Percentiles rank a stretch among this genome's conserved stretches.
Evolutionary conservation across 2,329 filamentous ascomycete genomes (phyloP).

Genomic region (Talaromyces sp.): DNA sequence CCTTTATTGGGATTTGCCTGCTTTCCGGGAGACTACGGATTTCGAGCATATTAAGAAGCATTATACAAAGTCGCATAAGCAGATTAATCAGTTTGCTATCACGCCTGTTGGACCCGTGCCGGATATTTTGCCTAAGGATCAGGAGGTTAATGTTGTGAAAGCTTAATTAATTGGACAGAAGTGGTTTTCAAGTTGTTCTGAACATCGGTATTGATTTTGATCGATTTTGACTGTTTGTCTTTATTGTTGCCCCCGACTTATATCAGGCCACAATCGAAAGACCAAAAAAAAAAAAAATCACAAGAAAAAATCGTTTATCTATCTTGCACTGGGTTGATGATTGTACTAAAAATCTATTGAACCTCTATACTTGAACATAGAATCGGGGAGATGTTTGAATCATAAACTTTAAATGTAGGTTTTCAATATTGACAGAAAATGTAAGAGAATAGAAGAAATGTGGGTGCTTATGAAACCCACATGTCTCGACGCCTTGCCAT

Average conservation of each 20-base stretch:
- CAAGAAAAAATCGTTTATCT: too few relatives aligned
- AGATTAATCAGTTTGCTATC: slow-evolving; percentile 70
- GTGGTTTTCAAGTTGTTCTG: background rate
- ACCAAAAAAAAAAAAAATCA: too few relatives aligned
- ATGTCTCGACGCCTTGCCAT: slow-evolving; percentile 37
- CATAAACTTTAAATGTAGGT: background rate
- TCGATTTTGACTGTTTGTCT: too few relatives aligned
- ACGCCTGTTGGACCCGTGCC: slow-evolving; percentile 84
- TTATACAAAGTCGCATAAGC: slow-evolving; percentile 67
- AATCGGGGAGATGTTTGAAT: background rate
- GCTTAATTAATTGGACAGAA: background rate
- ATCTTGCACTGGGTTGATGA: too few relatives aligned
- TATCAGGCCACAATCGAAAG: too few relatives aligned
- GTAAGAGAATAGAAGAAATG: slow-evolving; percentile 23
- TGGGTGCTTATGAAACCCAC: slow-evolving; percentile 29
- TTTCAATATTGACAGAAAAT: slow-evolving; percentile 6
- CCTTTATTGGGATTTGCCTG: slow-evolving; percentile 80
- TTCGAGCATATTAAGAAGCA: slow-evolving; percentile 94
- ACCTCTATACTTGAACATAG: too few relatives aligned
- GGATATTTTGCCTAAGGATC: slow-evolving; percentile 73
- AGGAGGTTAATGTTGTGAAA: slow-evolving; percentile 66
- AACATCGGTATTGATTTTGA: background rate
- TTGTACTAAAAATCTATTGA: too few relatives aligned
- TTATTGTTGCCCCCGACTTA: too few relatives aligned
- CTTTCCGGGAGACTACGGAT: slow-evolving; percentile 81